phyloP scores from a whole-genome alignment of 129 eudicot genomes.

The Calendula officinalis region DNA sequence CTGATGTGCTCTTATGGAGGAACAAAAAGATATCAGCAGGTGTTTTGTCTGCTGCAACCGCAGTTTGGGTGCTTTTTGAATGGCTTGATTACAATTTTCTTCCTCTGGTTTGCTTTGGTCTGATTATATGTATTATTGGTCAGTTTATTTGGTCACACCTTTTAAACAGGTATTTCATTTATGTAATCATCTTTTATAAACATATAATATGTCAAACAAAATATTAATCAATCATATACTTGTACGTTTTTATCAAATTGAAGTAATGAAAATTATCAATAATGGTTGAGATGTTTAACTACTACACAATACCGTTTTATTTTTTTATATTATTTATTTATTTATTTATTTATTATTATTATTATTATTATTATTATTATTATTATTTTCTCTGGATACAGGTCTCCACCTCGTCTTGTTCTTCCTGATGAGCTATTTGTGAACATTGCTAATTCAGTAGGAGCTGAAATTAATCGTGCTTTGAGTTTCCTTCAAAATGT shows the following conservation, averaged over 20 bases:
- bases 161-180: constrained; percentile 39
- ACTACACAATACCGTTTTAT: background rate
- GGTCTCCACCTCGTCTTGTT: constrained; percentile 62
- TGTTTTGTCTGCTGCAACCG: constrained; percentile 57
- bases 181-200: background rate
- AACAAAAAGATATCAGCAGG: constrained; percentile 84
- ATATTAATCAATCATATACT: background rate
- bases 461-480: constrained; percentile 50
- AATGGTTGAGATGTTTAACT: background rate
- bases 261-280: background rate
- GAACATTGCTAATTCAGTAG: constrained; percentile 42
- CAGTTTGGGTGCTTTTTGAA: constrained; percentile 79
- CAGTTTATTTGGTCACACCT: constrained; percentile 63
- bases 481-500: constrained; percentile 54
- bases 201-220: background rate
- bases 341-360: too few relatives aligned
- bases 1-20: constrained; percentile 93
- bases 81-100: constrained; percentile 85
- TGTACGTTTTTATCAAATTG: background rate
- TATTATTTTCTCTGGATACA: constrained; percentile 25
- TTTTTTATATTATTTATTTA: too few relatives aligned
- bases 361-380: background rate
- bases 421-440: constrained; percentile 61
- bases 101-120: constrained; percentile 51
- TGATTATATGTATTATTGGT: constrained; percentile 47